Base-by-base conservation (phyloP, 2,329 filamentous ascomycete species). In the Scleromitrula shiraiana region DNA sequence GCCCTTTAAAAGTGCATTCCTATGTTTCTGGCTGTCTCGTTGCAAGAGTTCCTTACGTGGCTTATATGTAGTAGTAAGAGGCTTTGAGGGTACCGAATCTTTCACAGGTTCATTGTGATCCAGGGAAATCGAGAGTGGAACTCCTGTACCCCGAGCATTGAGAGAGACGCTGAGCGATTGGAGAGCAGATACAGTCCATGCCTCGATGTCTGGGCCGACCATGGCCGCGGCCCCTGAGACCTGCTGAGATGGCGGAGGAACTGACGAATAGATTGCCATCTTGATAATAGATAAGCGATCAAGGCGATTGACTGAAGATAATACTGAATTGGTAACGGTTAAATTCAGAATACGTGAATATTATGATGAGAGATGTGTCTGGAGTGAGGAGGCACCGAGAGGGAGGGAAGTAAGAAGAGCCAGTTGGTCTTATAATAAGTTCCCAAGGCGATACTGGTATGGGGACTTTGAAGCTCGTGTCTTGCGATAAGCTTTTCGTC, bases 71-170 rank as follows among this genome's bases (percentile, higher is more conserved):
- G 39, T 59, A 55, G 43, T 51, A 53, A 38, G 59, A 55, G 20
- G 56, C 59, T 57, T 62, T 55, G 46, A 54, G 58, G 37, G 55
- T 54, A 54, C 23, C n/a, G 26, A 33, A 5, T 48, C 45, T 37
- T 42, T 36, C 7, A 35, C 15, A 8, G 65, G 62, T 42, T 53
- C 54, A 55, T 80, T 78, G 2, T 7, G 30, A 64, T 94, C 86
- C 45, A 95, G 77, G 2, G 87, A 82, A 56, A 95, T 93, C 41
- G 82, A 74, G 45, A 95, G 74, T 4, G 81, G 74, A 23, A 77
- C 74, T 38, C 79, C 77, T 2, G 78, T 78, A 46, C 80, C 81
- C 41, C 74, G 72, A n/a, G 75, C 73, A 22, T 71, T 61, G 8
- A 77, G 70, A 0, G 77, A 74, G 35, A 82, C 67, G 60, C 68